These are phyloP conservation scores for Talaromyces wortmannii DNA, from an alignment of 495 filamentous ascomycete species.

Conservation along the genomic window DNA sequence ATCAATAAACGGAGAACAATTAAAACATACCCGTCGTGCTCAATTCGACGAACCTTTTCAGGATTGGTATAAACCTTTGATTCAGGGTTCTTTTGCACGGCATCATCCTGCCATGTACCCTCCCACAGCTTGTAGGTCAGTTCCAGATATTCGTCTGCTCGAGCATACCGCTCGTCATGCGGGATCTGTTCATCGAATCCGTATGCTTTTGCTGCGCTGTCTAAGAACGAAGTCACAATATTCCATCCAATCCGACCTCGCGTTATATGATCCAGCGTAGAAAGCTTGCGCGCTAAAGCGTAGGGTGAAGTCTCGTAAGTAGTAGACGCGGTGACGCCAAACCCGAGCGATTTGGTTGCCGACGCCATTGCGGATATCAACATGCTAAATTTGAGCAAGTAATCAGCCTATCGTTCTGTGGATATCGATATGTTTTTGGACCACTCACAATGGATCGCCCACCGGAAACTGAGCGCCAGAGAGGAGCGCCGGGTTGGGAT, in stretches of 20 bases:
- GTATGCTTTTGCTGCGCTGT: slow-evolving; percentile 40
- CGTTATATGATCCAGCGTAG: slow-evolving; percentile 48
- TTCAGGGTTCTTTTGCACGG: slow-evolving; percentile 26
- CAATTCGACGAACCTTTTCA: slow-evolving; percentile 37
- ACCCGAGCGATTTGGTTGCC: slow-evolving; percentile 19
- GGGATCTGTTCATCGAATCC: slow-evolving; percentile 37
- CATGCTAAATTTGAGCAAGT: background rate
- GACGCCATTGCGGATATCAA: slow-evolving; percentile 23
- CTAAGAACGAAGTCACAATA: slow-evolving; percentile 45
- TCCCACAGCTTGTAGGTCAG: slow-evolving; percentile 48
- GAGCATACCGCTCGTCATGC: slow-evolving; percentile 46
- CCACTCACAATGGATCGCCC: slow-evolving; percentile 31
- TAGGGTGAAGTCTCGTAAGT: slow-evolving; percentile 40
- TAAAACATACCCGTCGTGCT: slow-evolving; percentile 27
- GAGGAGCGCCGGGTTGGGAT: slow-evolving; percentile 16
- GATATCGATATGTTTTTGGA: background rate
- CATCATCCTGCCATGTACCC: slow-evolving; percentile 43
- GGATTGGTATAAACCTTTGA: slow-evolving; percentile 39
- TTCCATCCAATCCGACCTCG: slow-evolving; percentile 48
- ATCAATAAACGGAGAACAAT: background rate
- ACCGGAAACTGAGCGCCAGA: slow-evolving; percentile 41
- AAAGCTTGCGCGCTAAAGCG: slow-evolving; percentile 40
- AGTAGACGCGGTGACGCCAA: slow-evolving; percentile 29
- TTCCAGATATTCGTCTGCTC: slow-evolving; percentile 46
- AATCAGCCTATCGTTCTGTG: too few species aligned